A percentile compares a stretch with the other conserved stretches of the same genome.
Conservation (phyloP, 2,329 filamentous ascomycete genomes). For the Phialophora verrucosa region DNA sequence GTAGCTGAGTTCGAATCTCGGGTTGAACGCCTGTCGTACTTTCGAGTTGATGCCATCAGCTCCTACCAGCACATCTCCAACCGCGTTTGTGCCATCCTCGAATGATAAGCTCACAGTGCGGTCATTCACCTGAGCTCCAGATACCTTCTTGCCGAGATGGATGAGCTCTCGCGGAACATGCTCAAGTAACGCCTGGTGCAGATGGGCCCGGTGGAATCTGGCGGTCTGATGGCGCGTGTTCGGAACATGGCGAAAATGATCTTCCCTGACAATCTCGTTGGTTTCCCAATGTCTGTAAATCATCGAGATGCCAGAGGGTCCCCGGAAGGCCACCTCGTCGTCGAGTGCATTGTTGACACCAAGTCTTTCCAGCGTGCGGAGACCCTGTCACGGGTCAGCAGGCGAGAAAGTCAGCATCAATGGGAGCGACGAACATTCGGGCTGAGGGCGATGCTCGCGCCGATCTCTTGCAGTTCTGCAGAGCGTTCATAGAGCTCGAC, state of each 20-base stretch:
- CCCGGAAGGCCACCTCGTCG: constrained; percentile 50
- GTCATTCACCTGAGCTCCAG: constrained; percentile 45
- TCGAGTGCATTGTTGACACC: constrained; percentile 54
- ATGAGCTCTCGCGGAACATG: constrained; percentile 52
- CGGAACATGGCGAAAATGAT: constrained; percentile 50
- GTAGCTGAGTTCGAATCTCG: constrained; percentile 49
- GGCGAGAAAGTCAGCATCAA: not conserved
- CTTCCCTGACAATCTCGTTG: constrained; percentile 47
- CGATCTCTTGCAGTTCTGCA: constrained; percentile 54
- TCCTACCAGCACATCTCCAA: constrained; percentile 58
- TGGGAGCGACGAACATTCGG: constrained; percentile 51
- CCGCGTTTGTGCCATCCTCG: constrained; percentile 53
- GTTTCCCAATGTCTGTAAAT: constrained; percentile 53
- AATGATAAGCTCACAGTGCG: constrained; percentile 50
- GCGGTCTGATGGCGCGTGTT: constrained; percentile 50
- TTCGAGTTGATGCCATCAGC: constrained; percentile 61
- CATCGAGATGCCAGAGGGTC: constrained; percentile 52
- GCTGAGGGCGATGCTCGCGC: constrained; percentile 58
- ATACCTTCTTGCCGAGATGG: constrained; percentile 53
- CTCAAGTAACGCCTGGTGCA: constrained; percentile 56
- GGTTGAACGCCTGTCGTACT: constrained; percentile 50
- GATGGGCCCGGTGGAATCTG: constrained; percentile 56
- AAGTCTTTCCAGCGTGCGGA: constrained; percentile 58
- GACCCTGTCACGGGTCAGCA: constrained; percentile 4
- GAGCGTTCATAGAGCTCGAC: constrained; percentile 60